Evolutionary conservation across 129 eudicot genomes (phyloP).

Genomic region (Heracleum sosnowskyi): DNA sequence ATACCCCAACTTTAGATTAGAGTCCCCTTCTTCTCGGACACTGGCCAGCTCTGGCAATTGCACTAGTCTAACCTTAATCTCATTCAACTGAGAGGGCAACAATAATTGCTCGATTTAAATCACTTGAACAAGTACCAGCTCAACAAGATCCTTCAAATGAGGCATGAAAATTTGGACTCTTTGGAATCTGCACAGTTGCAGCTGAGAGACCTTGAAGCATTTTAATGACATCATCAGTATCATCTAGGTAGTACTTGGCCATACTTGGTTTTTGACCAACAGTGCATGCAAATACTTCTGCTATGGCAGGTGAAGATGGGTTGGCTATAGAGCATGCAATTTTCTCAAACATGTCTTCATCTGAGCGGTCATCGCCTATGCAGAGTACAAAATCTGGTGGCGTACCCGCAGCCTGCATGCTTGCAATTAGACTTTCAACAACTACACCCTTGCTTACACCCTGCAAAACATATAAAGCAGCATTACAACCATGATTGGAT

Average conservation of each 20-base stretch:
- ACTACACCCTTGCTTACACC: constrained; percentile 94
- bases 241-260: constrained; percentile 95
- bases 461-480: constrained; percentile 23
- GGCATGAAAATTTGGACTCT: constrained; percentile 33
- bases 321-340: constrained; percentile 35
- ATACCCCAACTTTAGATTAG: background rate
- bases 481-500: background rate
- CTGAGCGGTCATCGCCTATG: constrained; percentile 93
- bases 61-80: background rate
- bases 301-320: constrained; percentile 27
- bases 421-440: constrained; percentile 57
- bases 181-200: constrained; percentile 34
- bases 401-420: constrained; percentile 52
- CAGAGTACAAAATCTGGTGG: constrained; percentile 74
- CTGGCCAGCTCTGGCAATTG: background rate
- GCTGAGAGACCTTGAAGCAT: constrained; percentile 73
- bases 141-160: constrained; percentile 19
- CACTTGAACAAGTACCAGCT: background rate
- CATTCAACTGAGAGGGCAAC: background rate
- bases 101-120: background rate
- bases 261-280: constrained; percentile 96
- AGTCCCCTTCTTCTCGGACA: background rate
- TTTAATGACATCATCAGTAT: constrained; percentile 61
- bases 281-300: constrained; percentile 86
- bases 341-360: constrained; percentile 93